Base-by-base conservation (phyloP, 768 basidiomycete genomes). In the Boletus barrowsii region DNA sequence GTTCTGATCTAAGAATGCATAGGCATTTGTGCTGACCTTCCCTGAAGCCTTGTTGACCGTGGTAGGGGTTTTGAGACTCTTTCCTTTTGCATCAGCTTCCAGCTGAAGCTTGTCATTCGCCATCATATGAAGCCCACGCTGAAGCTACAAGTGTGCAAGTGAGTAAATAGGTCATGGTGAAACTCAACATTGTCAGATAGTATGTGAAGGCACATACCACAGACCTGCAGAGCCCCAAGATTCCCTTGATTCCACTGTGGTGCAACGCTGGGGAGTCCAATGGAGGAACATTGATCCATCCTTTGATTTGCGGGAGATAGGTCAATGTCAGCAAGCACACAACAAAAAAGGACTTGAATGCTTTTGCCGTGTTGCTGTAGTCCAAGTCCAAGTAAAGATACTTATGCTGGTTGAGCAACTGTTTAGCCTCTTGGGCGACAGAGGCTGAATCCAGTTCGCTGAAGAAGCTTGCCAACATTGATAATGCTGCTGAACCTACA, bases 391-490 rank as follows among this genome's bases (percentile, higher is more conserved):
- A 42, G 4, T 42, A 50, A 11, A 50, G 20, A 10, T 15, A 50
- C 3, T 4, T 4, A 4, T 33, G 32, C 2, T 33, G 5, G 6
- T 24, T 1, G 2, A 50, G 41, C 0, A 50, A 20, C n/a, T 22
- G 15, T 4, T 5, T 5, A 9, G 17, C 3, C 2, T 49, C 14
- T 0, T 5, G 5, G 0, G 9, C 1, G 7, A 32, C 14, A 1
- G 4, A 6, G 3, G 4, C 3, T 11, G 10, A 40, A 2, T 30
- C 9, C 29, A 22, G 24, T 24, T 24, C 24, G 24, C 24, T 33
- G 10, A 42, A 50, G n/a, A 50, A 50, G 10, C 20, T 42, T 0
- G 17, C 10, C 9, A 8, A 42, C 32, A 42, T n/a, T n/a, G 32
- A 3, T 2, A 50, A 22, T 1, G 15, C 49, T 9, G 41, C 32